phyloP scores from a whole-genome alignment of 75 land plant species.

The Gnetum montanum region DNA sequence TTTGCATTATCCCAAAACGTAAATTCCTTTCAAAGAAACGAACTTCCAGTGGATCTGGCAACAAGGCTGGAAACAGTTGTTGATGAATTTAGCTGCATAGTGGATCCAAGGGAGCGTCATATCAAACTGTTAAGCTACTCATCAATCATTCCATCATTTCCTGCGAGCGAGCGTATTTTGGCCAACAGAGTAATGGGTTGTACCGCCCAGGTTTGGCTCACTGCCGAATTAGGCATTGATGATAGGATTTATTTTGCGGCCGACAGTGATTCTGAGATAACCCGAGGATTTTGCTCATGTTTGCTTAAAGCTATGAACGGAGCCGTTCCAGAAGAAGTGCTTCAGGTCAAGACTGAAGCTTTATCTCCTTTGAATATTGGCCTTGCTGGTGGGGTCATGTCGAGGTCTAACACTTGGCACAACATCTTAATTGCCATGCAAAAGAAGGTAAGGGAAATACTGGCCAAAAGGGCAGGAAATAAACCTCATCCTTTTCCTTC shows the following conservation, averaged over 20 bases:
- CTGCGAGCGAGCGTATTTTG: conserved; percentile 24
- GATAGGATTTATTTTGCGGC: conserved; percentile 55
- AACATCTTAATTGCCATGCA: conserved; percentile 82
- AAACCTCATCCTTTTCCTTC: conserved; percentile 74
- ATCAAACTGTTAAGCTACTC: conserved; percentile 50
- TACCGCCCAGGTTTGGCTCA: conserved; percentile 86
- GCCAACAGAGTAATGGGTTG: conserved; percentile 90
- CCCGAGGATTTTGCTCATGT: conserved; percentile 69
- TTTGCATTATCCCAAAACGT: no score
- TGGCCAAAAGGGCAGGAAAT: conserved; percentile 46
- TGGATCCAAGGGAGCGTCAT: conserved; percentile 38
- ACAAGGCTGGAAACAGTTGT: conserved; percentile 16
- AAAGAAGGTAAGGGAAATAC: conserved; percentile 49
- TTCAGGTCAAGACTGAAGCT: conserved; percentile 43
- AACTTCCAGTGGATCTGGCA: background rate
- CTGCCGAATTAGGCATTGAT: conserved; percentile 28
- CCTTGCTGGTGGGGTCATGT: conserved; percentile 24
- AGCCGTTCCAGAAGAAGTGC: conserved; percentile 56
- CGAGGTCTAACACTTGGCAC: conserved; percentile 85
- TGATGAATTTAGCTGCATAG: conserved; percentile 30
- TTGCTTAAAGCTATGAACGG: conserved; percentile 59
- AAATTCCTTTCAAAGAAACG: no score
- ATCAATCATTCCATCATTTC: conserved; percentile 34
- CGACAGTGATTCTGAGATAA: conserved; percentile 86
- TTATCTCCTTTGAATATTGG: conserved; percentile 42